A percentile compares a stretch with the other conserved stretches of the same genome.
These are phyloP conservation scores for Solanum etuberosum DNA, from an alignment of 257 asterid genomes.

Conservation along the genomic window DNA sequence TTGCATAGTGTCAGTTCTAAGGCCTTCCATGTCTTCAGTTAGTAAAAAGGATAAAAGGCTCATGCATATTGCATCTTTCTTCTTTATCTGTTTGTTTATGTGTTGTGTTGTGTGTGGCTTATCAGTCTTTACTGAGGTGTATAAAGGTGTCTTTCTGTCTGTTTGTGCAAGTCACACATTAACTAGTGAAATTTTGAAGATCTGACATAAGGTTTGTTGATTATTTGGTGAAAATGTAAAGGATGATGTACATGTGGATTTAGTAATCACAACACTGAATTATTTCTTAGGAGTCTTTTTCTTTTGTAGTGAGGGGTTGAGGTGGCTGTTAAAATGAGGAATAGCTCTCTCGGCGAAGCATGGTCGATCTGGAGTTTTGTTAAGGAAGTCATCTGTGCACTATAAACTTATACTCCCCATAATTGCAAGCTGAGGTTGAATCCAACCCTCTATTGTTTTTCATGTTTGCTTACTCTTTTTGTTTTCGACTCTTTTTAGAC, in stretches of 20 bases:
- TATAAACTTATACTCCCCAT: neutral
- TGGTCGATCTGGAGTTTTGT: neutral
- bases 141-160: neutral
- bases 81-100: neutral
- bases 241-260: neutral
- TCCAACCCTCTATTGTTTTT: neutral
- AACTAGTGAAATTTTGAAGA: neutral
- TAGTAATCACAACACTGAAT: neutral
- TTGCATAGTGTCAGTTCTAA: neutral
- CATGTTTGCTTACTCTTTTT: neutral
- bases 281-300: neutral
- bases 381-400: neutral
- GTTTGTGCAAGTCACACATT: neutral
- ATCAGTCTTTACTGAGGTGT: neutral
- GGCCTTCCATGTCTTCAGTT: neutral
- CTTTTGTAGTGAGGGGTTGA: neutral
- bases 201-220: neutral
- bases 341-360: neutral
- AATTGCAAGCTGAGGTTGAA: neutral
- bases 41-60: neutral
- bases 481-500: neutral
- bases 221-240: neutral
- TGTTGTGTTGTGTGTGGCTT: neutral
- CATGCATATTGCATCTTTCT: neutral
- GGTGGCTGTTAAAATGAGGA: neutral